Evolutionary conservation across 371 early-diverging fungal genomes (phyloP).

Genomic region (Mucor lusitanicus): DNA sequence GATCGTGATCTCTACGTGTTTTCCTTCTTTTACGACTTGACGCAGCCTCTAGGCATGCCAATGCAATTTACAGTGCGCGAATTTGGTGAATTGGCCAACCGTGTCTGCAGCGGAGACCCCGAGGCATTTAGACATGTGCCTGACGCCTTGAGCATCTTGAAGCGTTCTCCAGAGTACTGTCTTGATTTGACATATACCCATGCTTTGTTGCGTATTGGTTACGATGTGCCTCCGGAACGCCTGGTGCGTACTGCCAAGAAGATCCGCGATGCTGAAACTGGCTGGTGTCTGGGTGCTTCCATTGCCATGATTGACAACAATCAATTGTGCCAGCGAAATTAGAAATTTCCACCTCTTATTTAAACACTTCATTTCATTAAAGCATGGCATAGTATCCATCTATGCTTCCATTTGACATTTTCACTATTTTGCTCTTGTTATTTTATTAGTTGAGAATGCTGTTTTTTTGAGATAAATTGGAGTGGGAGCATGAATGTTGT

Average conservation of each 20-base stretch:
- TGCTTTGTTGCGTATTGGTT: constrained; percentile 79
- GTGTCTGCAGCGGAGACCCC: constrained; percentile 63
- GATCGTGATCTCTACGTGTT: constrained; percentile 88
- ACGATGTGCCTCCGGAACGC: constrained; percentile 76
- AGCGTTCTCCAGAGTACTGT: constrained; percentile 74
- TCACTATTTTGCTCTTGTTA: too few relatives aligned
- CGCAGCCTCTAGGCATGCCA: constrained; percentile 71
- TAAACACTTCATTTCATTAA: not conserved
- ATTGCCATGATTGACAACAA: constrained; percentile 69
- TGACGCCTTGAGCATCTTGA: constrained; percentile 38
- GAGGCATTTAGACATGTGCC: constrained; percentile 44
- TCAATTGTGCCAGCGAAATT: constrained; percentile 33
- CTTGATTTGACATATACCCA: constrained; percentile 88
- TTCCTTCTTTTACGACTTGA: constrained; percentile 93
- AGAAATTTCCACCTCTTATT: not conserved
- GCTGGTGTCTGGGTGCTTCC: constrained; percentile 95
- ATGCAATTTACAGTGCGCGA: constrained; percentile 64
- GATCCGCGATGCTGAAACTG: constrained; percentile 90
- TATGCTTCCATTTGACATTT: not conserved
- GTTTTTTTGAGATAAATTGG: not conserved
- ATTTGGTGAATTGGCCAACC: constrained; percentile 62
- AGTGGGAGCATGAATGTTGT: too few relatives aligned
- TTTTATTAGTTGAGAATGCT: not conserved
- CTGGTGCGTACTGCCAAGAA: constrained; percentile 84
- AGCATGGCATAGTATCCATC: not conserved